phyloP scores from a whole-genome alignment of 179 eudicot species.

The Beta corolliflora region DNA sequence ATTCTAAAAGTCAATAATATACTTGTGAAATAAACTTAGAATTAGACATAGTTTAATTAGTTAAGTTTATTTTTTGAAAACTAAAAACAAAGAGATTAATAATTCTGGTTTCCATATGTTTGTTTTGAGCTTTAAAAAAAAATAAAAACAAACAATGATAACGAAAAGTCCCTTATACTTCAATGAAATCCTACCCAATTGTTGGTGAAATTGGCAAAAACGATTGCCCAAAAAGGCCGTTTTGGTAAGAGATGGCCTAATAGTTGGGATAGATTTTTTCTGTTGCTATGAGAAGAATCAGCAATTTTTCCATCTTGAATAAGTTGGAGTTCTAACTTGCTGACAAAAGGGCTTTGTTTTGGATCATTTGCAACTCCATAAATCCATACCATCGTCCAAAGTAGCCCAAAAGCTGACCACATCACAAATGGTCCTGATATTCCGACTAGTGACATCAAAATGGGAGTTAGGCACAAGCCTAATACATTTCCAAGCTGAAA shows the following conservation, averaged over 20 bases:
- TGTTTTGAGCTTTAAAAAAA: too few species aligned
- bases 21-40: too few species aligned
- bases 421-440: constrained; percentile 80
- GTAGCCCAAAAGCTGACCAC: constrained; percentile 76
- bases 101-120: too few species aligned
- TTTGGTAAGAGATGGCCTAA: constrained; percentile 56
- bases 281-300: constrained; percentile 31
- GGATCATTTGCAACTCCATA: constrained; percentile 70
- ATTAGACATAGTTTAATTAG: too few species aligned
- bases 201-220: constrained; percentile 78
- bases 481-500: constrained; percentile 91
- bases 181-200: constrained; percentile 65
- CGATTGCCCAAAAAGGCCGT: constrained; percentile 87
- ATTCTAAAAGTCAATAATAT: too few species aligned
- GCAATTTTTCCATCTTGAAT: constrained; percentile 67
- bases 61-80: too few species aligned
- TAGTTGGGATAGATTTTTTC: constrained; percentile 40
- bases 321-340: constrained; percentile 54
- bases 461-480: constrained; percentile 72
- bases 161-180: too few species aligned
- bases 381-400: constrained; percentile 73
- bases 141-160: too few species aligned
- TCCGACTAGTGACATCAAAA: constrained; percentile 66
- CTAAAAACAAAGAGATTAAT: too few species aligned
- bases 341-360: constrained; percentile 46